phyloP scores from a whole-genome alignment of 441 rosid genomes.

The Manihot esculenta region DNA sequence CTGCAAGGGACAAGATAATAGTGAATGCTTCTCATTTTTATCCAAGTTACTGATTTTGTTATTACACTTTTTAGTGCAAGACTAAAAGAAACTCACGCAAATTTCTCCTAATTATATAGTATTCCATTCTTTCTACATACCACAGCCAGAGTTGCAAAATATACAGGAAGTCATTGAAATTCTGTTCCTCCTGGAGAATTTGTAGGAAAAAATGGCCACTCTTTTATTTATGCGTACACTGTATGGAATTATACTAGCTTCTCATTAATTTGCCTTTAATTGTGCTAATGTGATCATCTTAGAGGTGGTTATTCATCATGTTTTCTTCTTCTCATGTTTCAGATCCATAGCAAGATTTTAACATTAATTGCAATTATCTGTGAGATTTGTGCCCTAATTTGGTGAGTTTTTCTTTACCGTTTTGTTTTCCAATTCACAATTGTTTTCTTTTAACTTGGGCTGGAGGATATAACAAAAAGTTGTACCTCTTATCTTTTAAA shows the following conservation, averaged over 20 bases:
- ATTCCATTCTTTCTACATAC: neutral
- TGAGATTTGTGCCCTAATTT: slow-evolving; percentile 82
- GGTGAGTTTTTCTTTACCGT: slow-evolving; percentile 59
- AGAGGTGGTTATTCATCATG: too few species aligned
- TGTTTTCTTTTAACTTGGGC: too few species aligned
- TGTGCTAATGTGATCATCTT: neutral
- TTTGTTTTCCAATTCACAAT: too few species aligned
- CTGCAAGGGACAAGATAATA: neutral
- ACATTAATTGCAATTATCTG: slow-evolving; percentile 70
- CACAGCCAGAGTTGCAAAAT: neutral
- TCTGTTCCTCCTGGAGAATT: neutral
- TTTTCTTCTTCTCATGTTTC: slow-evolving; percentile 29
- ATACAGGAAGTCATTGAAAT: slow-evolving; percentile 8
- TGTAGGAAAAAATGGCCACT: neutral
- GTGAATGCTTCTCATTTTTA: neutral
- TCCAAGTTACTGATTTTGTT: neutral
- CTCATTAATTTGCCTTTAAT: slow-evolving; percentile 3
- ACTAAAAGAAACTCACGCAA: neutral
- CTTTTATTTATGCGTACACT: too few species aligned
- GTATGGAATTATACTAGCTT: neutral
- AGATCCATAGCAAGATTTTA: slow-evolving; percentile 80
- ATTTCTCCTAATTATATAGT: slow-evolving; percentile 4
- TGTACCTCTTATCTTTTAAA: too few species aligned
- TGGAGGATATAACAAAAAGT: too few species aligned
- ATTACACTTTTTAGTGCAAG: neutral